Evolutionary conservation across 2,329 filamentous ascomycete genomes (phyloP).

Genomic region (Exophiala xenobiotica): DNA sequence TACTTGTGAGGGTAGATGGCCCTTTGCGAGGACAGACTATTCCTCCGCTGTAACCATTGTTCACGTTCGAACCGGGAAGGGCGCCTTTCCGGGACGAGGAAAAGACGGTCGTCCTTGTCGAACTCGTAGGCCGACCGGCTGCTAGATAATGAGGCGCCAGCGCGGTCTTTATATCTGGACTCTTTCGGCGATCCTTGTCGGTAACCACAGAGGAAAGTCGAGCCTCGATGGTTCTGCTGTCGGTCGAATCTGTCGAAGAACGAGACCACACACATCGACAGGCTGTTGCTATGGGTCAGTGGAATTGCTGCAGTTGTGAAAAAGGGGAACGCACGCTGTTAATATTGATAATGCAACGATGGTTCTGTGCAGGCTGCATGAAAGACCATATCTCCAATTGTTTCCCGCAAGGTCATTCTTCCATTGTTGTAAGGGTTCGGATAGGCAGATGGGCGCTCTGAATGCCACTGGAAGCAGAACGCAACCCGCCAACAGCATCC

Average conservation of each 20-base stretch:
- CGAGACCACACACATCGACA: slow-evolving; percentile 11
- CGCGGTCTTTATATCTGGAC: neutral
- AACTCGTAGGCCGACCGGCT: slow-evolving; percentile 8
- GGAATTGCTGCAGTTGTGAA: neutral
- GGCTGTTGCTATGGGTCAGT: slow-evolving; percentile 1
- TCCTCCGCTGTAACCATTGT: slow-evolving; percentile 22
- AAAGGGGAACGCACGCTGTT: slow-evolving; percentile 15
- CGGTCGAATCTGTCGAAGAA: slow-evolving; percentile 12
- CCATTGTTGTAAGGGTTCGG: slow-evolving; percentile 9
- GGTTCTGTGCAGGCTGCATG: slow-evolving; percentile 18
- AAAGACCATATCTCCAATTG: slow-evolving; percentile 20
- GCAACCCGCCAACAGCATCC: slow-evolving; percentile 19
- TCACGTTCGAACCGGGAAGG: slow-evolving; percentile 18
- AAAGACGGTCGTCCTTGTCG: slow-evolving; percentile 13
- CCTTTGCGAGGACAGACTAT: slow-evolving; percentile 23
- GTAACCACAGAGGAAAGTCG: slow-evolving; percentile 7
- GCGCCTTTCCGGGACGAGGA: slow-evolving; percentile 12
- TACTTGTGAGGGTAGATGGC: slow-evolving; percentile 22
- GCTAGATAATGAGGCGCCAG: slow-evolving; percentile 8
- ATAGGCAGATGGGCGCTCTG: slow-evolving; percentile 17
- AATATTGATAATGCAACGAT: slow-evolving; percentile 20
- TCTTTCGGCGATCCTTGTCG: neutral
- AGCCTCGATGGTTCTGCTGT: neutral
- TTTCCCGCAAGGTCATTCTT: slow-evolving; percentile 7
- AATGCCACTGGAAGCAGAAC: slow-evolving; percentile 19